These are phyloP conservation scores for Triticum monococcum DNA, from an alignment of 176 grass and related monocot genomes.

Conservation along the genomic window DNA sequence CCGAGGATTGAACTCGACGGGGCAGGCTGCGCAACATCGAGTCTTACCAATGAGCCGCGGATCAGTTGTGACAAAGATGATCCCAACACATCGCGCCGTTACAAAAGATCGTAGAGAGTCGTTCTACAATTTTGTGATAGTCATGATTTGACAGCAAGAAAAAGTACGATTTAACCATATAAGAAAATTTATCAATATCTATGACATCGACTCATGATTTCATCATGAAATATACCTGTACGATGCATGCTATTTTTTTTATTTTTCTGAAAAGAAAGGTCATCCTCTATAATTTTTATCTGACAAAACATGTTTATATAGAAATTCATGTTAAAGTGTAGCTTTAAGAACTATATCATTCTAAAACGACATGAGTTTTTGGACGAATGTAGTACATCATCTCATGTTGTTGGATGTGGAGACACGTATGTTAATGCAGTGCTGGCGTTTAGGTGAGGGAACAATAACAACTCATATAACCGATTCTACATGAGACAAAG, in stretches of 20 bases:
- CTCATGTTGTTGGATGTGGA: not conserved
- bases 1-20: no score
- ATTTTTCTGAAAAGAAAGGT: no score
- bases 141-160: not conserved
- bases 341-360: not conserved
- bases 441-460: slow-evolving; percentile 7
- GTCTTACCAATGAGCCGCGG: no score
- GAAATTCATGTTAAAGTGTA: not conserved
- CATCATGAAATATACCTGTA: not conserved
- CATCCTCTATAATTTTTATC: not conserved
- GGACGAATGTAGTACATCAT: not conserved
- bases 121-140: not conserved
- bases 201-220: not conserved
- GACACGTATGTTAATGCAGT: not conserved
- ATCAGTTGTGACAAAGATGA: no score
- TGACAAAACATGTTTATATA: not conserved
- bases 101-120: no score
- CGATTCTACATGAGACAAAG: not conserved
- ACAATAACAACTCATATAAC: not conserved
- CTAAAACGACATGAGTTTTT: not conserved
- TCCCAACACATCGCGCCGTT: no score
- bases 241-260: not conserved
- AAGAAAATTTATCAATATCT: no score
- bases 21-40: no score
- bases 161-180: no score